A percentile compares a stretch with the other conserved stretches of the same genome.
Conservation (phyloP, 148 eudicot genomes). For the Pharnaceum exiguum region DNA sequence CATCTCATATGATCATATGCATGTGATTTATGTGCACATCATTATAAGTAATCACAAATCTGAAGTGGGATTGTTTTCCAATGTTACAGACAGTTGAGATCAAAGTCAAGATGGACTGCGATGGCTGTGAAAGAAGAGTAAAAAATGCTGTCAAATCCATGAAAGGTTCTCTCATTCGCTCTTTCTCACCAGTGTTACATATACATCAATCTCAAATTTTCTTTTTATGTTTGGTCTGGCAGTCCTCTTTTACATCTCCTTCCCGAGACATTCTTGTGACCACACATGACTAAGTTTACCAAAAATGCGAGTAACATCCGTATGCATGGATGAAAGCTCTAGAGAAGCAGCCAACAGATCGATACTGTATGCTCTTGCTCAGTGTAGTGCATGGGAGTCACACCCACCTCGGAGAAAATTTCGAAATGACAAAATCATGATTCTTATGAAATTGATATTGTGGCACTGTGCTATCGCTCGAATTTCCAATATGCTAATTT, state of each 20-base stretch:
- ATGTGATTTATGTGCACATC: slow-evolving; percentile 57
- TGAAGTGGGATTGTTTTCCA: slow-evolving; percentile 4
- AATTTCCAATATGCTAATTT: no score
- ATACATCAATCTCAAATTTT: background rate
- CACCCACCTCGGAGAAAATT: no score
- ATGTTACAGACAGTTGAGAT: slow-evolving; percentile 66
- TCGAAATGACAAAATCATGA: no score
- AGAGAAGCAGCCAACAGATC: no score
- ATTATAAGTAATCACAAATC: slow-evolving; percentile 53
- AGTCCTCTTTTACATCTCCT: background rate
- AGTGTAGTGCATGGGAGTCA: no score
- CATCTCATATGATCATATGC: slow-evolving; percentile 49
- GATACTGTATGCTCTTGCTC: no score
- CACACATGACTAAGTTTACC: no score
- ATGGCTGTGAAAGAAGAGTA: slow-evolving; percentile 85
- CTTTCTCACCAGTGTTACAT: background rate
- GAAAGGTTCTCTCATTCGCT: slow-evolving; percentile 42
- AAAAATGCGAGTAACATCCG: no score
- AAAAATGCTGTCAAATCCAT: slow-evolving; percentile 56
- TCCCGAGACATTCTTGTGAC: no score
- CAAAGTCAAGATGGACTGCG: slow-evolving; percentile 86
- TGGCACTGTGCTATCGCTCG: no score
- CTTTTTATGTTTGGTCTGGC: background rate
- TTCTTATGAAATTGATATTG: no score
- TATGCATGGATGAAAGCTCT: no score